Base-by-base conservation (phyloP, 306 rosid species). In the Glycyrrhiza uralensis region DNA sequence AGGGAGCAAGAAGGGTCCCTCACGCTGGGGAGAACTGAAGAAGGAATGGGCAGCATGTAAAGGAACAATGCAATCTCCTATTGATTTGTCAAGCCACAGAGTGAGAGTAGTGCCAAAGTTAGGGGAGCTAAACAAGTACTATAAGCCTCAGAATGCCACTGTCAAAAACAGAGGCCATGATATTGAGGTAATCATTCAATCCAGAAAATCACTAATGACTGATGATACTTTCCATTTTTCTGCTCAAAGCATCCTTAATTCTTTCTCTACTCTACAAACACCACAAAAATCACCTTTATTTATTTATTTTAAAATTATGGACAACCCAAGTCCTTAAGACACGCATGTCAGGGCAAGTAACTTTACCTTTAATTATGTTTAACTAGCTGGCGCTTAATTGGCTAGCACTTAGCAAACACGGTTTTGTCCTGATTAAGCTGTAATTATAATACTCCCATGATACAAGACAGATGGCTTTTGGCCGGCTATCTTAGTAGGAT, bases 141-240 rank as follows among this genome's bases (percentile, higher is more conserved):
- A 91, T 38, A 78, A 63, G 13, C 69, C 85, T 18, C 75, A 76
- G 4, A 85, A 88, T 56, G 92, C 91, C 8, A 80, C 80, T 4
- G 2, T 85, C 45, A 67, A 47, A 71, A 91, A 91, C 44, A 82
- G 97, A 81, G 96, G 96, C 42, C 95, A 85, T 68, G 92, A 88
- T 73, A 85, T 91, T 63, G 50, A 60, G 83, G 97, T 88, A 81
- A 78, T 29, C 17, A 26, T n/a, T 45, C 33, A 71, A 41, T 3
- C 13, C 57, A 23, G 10, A 65, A 65, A 23, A 19, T 14, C 23
- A 42, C n/a, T 41, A 15, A 62, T 50, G 60, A n/a, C 12, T n/a
- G 15, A 32, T 30, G 4, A 19, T 61, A 4, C 14, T 28, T 14
- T n/a, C n/a, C n/a, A n/a, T n/a, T n/a, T n/a, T n/a, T n/a, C n/a